Evolutionary conservation across 164 flowering plant species (phyloP), one percentile per base, ranked within the genome.

Genomic region (Hamamelis virginiana): DNA sequence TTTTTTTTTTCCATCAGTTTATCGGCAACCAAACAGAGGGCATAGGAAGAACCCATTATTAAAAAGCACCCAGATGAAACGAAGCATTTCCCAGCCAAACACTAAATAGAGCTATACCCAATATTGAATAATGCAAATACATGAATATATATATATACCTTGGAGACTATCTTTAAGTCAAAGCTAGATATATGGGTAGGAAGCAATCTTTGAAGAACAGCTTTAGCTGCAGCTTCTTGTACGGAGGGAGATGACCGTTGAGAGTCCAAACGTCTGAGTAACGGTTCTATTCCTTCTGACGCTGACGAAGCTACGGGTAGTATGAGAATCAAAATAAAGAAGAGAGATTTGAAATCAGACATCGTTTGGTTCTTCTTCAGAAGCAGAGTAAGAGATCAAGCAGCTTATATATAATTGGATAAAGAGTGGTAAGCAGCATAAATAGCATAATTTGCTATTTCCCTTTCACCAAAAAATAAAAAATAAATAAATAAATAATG

Each of bases 181-280:
- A 94, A 94, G 67, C 93, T 87, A 62, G 85, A 75, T 1, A 77
- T n/a, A 79, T 94, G 92, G 68, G 87, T 62, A 4, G 97, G 97
- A 69, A 94, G 80, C 76, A 91, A 71, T 78, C 97, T 87, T 55
- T 63, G 62, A 44, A 94, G 80, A 47, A 91, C 74, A 43, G 75
- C 89, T 60, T 75, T 80, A 12, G 88, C 96, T 52, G 98, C 96
- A 67, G 85, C 74, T 80, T 86, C 90, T 74, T 91, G 98, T 21
- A 78, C 81, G 9, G 83, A 70, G 1, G 90, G 73, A 59, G 89
- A 63, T 33, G 85, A 61, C 45, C 80, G 51, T 75, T 86, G 68
- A 63, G 85, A 63, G 33, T 87, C 85, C 68, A 90, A 78, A 33
- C 87, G 87, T 19, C 48, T 66, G 43, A 77, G 65, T 18, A 94